Base-by-base conservation (phyloP, 805 yeast species). In the Ogataea wickerhamii region DNA sequence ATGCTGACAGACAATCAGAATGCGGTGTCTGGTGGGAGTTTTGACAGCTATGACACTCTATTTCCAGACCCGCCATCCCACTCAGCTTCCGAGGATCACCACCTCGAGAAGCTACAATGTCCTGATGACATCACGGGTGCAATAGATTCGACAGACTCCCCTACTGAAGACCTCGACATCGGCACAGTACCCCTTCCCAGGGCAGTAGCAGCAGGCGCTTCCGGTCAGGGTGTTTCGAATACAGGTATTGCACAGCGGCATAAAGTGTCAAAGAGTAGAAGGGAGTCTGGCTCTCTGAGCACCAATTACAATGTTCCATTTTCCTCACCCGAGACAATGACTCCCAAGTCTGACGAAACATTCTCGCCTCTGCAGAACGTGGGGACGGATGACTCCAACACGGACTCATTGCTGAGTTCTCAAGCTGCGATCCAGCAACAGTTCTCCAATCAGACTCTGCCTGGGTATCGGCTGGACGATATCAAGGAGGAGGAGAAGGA, bases 1-100 rank as follows among this genome's bases (percentile, higher is more conserved):
- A 60, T 66, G 41, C 52, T 76, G 34, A 62, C 73, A 24, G 57
- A 59, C 28, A 58, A 70, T 17, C 53, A 66, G 42, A 72, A 68
- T 3, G 49, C 68, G 21, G 16, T 26, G 7, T 12, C 29, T 7
- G 29, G 16, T 14, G 14, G 17, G 8, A 14, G n/a, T 14, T 11
- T 14, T 7, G 29, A 26, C 29, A 11, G 14, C 8, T 22, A 22
- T 12, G 25, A 22, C 12, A 12, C 25, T 12, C 25, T 22, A 12
- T 12, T 22, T 22, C 12, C 25, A 8, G 25, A 22, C 25, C 25
- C 25, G 12, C 11, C 8, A 8, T 8, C 11, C 25, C 25, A 22
- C 12, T 22, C 25, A 8, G 12, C 8, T 12, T 22, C 25, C 12
- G 25, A 22, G 12, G 25, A 22, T 22, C 12, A 8, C 25, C 25